A percentile compares a stretch with the other conserved stretches of the same genome.
Evolutionary conservation across 371 early-diverging fungal species (phyloP).

Genomic region (Chytridium lagenaria): DNA sequence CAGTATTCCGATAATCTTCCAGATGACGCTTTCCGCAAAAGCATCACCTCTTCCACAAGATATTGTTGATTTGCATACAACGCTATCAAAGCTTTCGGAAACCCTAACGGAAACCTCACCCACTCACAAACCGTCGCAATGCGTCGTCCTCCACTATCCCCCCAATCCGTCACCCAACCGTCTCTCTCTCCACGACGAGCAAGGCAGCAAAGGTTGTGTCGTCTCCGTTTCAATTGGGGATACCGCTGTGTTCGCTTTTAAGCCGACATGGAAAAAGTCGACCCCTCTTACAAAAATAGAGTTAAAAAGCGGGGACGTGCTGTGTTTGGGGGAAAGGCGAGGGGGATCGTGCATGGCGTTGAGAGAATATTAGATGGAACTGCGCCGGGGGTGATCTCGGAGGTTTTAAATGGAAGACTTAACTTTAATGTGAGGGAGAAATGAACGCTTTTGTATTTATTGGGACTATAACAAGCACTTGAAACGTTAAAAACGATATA

Average conservation of each 20-base stretch:
- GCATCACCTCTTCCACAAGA: not conserved
- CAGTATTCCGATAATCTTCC: not conserved
- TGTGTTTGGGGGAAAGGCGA: slow-evolving; percentile 14
- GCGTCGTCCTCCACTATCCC: slow-evolving; percentile 17
- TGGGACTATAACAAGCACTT: too few species aligned
- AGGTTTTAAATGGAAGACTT: not conserved
- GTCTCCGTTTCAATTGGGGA: slow-evolving; percentile 9
- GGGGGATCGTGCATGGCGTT: slow-evolving; percentile 7
- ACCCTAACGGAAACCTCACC: not conserved
- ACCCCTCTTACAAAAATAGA: not conserved
- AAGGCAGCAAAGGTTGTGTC: not conserved
- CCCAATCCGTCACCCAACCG: not conserved
- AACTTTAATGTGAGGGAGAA: slow-evolving; percentile 13
- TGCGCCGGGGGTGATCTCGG: not conserved
- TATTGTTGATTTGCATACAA: not conserved
- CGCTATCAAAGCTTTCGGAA: not conserved
- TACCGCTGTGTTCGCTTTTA: not conserved
- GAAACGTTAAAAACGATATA: too few species aligned
- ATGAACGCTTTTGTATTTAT: too few species aligned
- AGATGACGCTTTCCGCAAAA: not conserved
- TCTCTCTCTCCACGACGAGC: slow-evolving; percentile 11
- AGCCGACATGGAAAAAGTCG: not conserved
- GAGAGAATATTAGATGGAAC: not conserved
- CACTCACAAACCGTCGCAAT: not conserved
- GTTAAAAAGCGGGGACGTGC: slow-evolving; percentile 6